These are phyloP conservation scores for Fomes fomentarius DNA, from an alignment of 1,284 basidiomycete genomes.

Conservation along the genomic window DNA sequence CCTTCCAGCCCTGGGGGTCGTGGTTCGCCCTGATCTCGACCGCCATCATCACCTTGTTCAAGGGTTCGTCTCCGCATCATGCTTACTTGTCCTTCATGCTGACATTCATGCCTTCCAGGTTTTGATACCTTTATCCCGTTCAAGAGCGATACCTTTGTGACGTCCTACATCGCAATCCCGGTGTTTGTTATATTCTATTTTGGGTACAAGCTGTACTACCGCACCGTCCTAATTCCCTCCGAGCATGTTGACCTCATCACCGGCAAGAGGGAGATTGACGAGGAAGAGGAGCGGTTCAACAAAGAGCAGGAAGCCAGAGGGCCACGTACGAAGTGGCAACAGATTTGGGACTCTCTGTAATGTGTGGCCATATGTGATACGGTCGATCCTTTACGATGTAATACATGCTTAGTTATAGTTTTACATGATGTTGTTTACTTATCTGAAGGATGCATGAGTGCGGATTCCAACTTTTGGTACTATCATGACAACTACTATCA, in stretches of 20 bases:
- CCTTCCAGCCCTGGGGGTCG: constrained; percentile 64
- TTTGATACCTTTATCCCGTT: constrained; percentile 52
- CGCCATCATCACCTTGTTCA: constrained; percentile 66
- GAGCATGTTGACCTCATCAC: constrained; percentile 66
- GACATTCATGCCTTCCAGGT: constrained; percentile 19
- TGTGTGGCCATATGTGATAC: not conserved
- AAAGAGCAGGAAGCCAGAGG: constrained; percentile 44
- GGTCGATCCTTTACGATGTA: constrained; percentile 5
- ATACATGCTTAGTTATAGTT: no score
- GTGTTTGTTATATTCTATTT: constrained; percentile 59
- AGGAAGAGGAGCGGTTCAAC: constrained; percentile 58
- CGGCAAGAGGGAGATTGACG: constrained; percentile 67
- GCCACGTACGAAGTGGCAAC: constrained; percentile 39
- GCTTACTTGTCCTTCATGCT: not conserved
- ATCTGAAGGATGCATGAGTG: no score
- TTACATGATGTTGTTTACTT: no score
- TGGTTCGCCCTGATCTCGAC: constrained; percentile 66
- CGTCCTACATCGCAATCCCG: constrained; percentile 58
- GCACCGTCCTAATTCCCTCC: constrained; percentile 53
- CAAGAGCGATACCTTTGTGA: constrained; percentile 65
- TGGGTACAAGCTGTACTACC: constrained; percentile 60
- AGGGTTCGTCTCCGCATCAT: constrained; percentile 35
- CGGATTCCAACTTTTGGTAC: no score
- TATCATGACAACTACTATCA: no score
- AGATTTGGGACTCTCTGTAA: constrained; percentile 49